These are phyloP conservation scores for Candida pseudoglaebosa DNA, from an alignment of 805 yeast genomes.

Conservation along the genomic window DNA sequence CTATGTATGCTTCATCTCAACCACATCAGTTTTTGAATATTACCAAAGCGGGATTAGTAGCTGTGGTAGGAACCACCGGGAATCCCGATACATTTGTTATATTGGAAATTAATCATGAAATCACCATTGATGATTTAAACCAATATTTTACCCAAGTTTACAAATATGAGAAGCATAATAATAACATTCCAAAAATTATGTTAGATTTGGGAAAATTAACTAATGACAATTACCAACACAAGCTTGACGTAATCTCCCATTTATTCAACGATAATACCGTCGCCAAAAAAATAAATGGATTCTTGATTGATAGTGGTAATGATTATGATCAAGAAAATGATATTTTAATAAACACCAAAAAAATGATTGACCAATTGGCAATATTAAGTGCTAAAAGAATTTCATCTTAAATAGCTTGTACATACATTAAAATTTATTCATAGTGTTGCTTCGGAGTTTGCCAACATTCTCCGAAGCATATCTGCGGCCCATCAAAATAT, in stretches of 20 bases:
- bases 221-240: conserved; percentile 13
- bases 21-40: conserved; percentile 48
- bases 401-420: background rate
- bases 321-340: conserved; percentile 16
- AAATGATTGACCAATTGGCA: conserved; percentile 17
- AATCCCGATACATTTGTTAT: conserved; percentile 48
- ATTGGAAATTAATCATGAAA: conserved; percentile 20
- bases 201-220: conserved; percentile 25
- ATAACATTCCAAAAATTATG: conserved; percentile 21
- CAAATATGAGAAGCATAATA: conserved; percentile 9
- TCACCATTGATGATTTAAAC: conserved; percentile 13
- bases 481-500: no score
- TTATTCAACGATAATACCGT: conserved; percentile 13
- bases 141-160: conserved; percentile 13
- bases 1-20: conserved; percentile 40
- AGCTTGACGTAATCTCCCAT: conserved; percentile 9
- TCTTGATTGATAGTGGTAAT: conserved; percentile 40
- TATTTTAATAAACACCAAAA: conserved; percentile 20
- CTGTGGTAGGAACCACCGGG: conserved; percentile 48
- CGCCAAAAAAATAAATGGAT: conserved; percentile 26
- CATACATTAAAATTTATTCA: no score
- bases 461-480: no score
- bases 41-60: conserved; percentile 45
- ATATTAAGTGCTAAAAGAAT: conserved; percentile 11
- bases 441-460: no score